These are phyloP conservation scores for Leccinum griseonigrum DNA, from an alignment of 1,284 basidiomycete species.

Conservation along the genomic window DNA sequence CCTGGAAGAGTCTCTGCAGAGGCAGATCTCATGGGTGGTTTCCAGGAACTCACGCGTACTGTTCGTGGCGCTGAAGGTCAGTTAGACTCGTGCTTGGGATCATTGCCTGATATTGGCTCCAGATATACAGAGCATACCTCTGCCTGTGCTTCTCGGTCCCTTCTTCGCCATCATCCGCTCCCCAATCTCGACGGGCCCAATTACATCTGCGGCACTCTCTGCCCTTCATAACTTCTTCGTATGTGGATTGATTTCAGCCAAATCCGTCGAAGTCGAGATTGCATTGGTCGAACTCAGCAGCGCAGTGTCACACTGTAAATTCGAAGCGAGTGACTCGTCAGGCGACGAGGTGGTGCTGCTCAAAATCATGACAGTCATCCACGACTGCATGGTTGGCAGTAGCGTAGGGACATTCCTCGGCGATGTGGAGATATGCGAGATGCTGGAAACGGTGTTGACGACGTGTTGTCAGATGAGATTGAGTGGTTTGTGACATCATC, in stretches of 20 bases:
- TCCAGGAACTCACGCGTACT: constrained; percentile 80
- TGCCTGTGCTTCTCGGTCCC: constrained; percentile 71
- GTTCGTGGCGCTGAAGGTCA: constrained; percentile 74
- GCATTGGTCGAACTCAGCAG: constrained; percentile 85
- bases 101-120: constrained; percentile 7
- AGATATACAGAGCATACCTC: constrained; percentile 60
- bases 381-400: constrained; percentile 73
- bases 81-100: constrained; percentile 26
- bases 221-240: constrained; percentile 87
- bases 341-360: constrained; percentile 96
- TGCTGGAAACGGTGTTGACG: constrained; percentile 96
- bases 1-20: constrained; percentile 56
- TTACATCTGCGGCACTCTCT: constrained; percentile 87
- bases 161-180: constrained; percentile 95
- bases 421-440: constrained; percentile 96
- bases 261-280: constrained; percentile 50
- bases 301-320: constrained; percentile 94
- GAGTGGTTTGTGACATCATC: constrained; percentile 64
- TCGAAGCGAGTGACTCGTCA: constrained; percentile 94
- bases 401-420: constrained; percentile 68
- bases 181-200: constrained; percentile 89
- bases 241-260: constrained; percentile 66
- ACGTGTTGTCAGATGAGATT: constrained; percentile 97
- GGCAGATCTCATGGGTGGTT: constrained; percentile 85
- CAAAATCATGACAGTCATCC: constrained; percentile 89